A percentile compares a stretch with the other conserved stretches of the same genome.
Evolutionary conservation across 345 rosid species (phyloP).

Genomic region (Citrus trifoliata): DNA sequence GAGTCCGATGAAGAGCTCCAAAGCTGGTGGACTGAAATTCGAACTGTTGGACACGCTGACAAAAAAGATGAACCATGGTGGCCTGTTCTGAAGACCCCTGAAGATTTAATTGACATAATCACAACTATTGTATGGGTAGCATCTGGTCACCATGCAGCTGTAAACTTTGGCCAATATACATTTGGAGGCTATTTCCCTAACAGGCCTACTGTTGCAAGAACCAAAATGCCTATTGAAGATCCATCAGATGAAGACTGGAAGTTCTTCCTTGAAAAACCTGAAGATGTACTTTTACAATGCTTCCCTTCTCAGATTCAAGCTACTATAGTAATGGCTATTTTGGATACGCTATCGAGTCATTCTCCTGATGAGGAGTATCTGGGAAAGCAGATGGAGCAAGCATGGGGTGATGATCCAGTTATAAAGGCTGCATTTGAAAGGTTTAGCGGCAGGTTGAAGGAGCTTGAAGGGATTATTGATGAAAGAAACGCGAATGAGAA

Average conservation of each 20-base stretch:
- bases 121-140: slow-evolving; percentile 39
- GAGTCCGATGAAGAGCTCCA: slow-evolving; percentile 33
- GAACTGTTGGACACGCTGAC: background rate
- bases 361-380: slow-evolving; percentile 58
- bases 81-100: slow-evolving; percentile 14
- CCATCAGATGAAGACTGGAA: slow-evolving; percentile 31
- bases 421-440: slow-evolving; percentile 35
- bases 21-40: slow-evolving; percentile 33
- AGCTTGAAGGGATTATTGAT: slow-evolving; percentile 36
- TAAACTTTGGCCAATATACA: slow-evolving; percentile 39
- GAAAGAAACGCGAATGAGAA: slow-evolving; percentile 25
- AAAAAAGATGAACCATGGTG: slow-evolving; percentile 20
- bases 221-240: slow-evolving; percentile 45
- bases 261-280: slow-evolving; percentile 36
- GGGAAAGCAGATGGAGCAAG: slow-evolving; percentile 29
- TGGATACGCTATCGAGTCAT: slow-evolving; percentile 41
- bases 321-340: slow-evolving; percentile 35
- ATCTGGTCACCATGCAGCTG: slow-evolving; percentile 48
- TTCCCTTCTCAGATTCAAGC: slow-evolving; percentile 56
- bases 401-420: slow-evolving; percentile 29
- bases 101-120: background rate
- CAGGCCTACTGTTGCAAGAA: slow-evolving; percentile 36
- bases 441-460: slow-evolving; percentile 33
- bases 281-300: slow-evolving; percentile 28
- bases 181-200: slow-evolving; percentile 41